phyloP scores from a whole-genome alignment of 805 yeast species.

The Yarrowia porcina region DNA sequence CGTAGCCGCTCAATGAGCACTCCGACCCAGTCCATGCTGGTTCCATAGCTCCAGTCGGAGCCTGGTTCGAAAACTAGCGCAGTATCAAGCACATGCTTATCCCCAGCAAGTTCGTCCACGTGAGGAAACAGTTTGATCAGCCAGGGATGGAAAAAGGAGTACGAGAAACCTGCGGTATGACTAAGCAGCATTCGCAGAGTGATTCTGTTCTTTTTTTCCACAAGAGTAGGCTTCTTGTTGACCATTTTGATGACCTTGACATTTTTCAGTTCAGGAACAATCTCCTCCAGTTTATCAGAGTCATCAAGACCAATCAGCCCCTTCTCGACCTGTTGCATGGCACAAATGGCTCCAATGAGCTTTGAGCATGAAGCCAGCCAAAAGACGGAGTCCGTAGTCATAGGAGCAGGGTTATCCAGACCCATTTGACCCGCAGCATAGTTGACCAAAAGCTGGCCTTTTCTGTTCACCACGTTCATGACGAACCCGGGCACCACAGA shows the following conservation, averaged over 20 bases:
- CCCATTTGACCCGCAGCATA: slow-evolving; percentile 28
- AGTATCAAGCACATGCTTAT: slow-evolving; percentile 29
- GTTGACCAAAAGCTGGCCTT: slow-evolving; percentile 24
- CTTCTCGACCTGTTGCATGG: slow-evolving; percentile 39
- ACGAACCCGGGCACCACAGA: background rate
- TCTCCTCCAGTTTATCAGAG: slow-evolving; percentile 36
- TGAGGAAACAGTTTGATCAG: slow-evolving; percentile 28
- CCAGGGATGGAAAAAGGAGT: slow-evolving; percentile 35
- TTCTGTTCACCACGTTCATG: slow-evolving; percentile 18
- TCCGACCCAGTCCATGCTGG: slow-evolving; percentile 43
- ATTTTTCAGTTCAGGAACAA: slow-evolving; percentile 37
- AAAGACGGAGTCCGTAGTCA: slow-evolving; percentile 35
- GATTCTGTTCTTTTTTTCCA: slow-evolving; percentile 36
- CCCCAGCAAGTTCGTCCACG: slow-evolving; percentile 29
- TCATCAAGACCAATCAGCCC: slow-evolving; percentile 39
- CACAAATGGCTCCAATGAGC: slow-evolving; percentile 37
- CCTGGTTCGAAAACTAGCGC: slow-evolving; percentile 43
- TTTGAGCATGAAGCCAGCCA: slow-evolving; percentile 41
- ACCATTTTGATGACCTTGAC: slow-evolving; percentile 27
- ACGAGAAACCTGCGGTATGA: slow-evolving; percentile 44
- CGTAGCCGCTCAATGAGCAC: slow-evolving; percentile 35
- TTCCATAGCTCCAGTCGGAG: slow-evolving; percentile 40
- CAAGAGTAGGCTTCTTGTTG: slow-evolving; percentile 33
- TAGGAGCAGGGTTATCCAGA: slow-evolving; percentile 15
- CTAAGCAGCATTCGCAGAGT: slow-evolving; percentile 41